Evolutionary conservation across 257 asterid genomes (phyloP).

Genomic region (Ilex asprella): DNA sequence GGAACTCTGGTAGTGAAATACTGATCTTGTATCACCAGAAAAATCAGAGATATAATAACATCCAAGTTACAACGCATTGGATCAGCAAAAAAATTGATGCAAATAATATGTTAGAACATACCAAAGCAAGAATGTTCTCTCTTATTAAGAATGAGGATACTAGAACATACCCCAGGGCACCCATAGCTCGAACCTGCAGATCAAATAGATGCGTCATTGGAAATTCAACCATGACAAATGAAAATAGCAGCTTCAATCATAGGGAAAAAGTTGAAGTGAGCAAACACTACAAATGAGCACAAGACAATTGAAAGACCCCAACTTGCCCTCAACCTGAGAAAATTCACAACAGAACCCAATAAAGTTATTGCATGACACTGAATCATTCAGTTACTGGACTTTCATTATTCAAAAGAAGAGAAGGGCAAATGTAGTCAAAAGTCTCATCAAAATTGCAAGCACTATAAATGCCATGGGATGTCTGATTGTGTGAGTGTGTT

Average conservation of each 20-base stretch:
- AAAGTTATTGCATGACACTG: conserved; percentile 2
- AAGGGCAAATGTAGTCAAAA: conserved; percentile 2
- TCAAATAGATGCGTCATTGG: conserved; percentile 4
- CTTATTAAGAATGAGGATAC: conserved; percentile 77
- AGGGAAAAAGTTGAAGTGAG: conserved; percentile 18
- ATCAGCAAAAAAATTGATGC: not conserved
- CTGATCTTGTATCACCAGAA: not conserved
- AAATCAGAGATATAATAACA: not conserved
- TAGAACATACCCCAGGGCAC: conserved; percentile 74
- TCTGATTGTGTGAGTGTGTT: no score
- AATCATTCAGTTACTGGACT: not conserved
- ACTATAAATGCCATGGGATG: no score
- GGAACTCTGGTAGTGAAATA: not conserved
- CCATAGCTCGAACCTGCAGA: conserved; percentile 79
- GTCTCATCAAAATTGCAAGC: no score
- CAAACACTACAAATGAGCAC: conserved; percentile 60
- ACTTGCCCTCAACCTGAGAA: conserved; percentile 57
- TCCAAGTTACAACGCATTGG: conserved; percentile 27
- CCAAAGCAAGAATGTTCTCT: conserved; percentile 89
- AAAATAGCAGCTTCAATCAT: conserved; percentile 8
- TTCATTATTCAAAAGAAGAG: not conserved
- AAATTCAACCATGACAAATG: conserved; percentile 3
- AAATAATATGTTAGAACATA: conserved; percentile 24
- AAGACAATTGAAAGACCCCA: conserved; percentile 73
- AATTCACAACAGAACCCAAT: conserved; percentile 3